These are phyloP conservation scores for Austropuccinia psidii DNA, from an alignment of 1,284 basidiomycete genomes.

Conservation along the genomic window DNA sequence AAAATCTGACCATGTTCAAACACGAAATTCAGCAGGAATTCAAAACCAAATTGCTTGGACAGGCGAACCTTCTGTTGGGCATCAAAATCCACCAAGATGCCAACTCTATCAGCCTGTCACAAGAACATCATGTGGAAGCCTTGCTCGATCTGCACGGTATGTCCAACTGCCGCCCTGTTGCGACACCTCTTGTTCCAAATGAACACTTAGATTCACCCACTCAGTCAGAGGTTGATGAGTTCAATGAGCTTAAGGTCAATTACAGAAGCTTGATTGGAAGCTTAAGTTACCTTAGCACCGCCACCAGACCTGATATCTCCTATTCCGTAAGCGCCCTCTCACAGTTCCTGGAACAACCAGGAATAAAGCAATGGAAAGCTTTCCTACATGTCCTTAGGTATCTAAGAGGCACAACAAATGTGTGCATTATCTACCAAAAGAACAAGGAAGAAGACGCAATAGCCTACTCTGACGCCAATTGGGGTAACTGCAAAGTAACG, in stretches of 20 bases:
- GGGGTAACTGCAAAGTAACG: background rate
- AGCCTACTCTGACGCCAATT: background rate
- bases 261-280: background rate
- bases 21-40: too few relatives aligned
- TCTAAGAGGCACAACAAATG: background rate
- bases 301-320: background rate
- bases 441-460: background rate
- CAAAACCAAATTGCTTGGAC: too few relatives aligned
- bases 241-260: background rate
- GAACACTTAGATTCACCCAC: background rate
- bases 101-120: background rate
- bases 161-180: background rate
- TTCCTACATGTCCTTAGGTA: background rate
- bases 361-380: background rate
- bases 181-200: background rate
- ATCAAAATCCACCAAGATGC: background rate
- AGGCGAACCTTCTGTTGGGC: too few relatives aligned
- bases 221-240: background rate
- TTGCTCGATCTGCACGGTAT: background rate
- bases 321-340: background rate
- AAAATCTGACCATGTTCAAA: too few relatives aligned
- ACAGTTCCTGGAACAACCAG: background rate
- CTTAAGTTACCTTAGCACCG: background rate
- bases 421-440: background rate
- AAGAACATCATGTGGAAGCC: background rate